A percentile compares a stretch with the other conserved stretches of the same genome.
phyloP scores from a whole-genome alignment of 1,139 yeast genomes.

The Pichia kudriavzevii region DNA sequence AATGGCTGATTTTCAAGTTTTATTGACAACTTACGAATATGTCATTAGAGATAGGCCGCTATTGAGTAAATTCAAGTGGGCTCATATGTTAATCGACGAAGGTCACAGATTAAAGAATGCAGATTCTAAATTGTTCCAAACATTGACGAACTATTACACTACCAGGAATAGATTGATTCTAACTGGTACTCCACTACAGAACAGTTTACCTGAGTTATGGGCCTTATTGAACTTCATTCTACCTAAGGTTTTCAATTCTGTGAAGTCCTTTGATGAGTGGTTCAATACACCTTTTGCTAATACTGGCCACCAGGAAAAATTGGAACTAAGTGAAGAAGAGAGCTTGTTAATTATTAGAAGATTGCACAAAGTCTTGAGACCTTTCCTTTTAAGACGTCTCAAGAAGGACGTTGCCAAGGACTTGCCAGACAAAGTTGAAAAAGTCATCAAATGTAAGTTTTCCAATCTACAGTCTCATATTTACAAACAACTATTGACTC shows the following conservation, averaged over 20 bases:
- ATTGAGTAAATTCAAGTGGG: conserved; percentile 64
- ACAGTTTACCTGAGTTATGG: conserved; percentile 80
- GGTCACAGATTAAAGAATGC: conserved; percentile 86
- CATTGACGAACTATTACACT: conserved; percentile 65
- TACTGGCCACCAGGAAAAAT: conserved; percentile 74
- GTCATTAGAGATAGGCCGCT: conserved; percentile 67
- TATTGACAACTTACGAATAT: conserved; percentile 74
- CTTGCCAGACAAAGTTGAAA: conserved; percentile 91
- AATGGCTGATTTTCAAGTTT: conserved; percentile 63
- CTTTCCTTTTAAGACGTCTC: conserved; percentile 86
- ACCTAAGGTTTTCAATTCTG: conserved; percentile 77
- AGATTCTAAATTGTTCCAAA: conserved; percentile 62
- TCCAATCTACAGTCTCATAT: conserved; percentile 76
- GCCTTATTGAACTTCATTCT: conserved; percentile 70
- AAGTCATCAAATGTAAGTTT: conserved; percentile 90
- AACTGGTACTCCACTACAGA: conserved; percentile 85
- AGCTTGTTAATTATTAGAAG: conserved; percentile 88
- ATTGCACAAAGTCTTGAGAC: conserved; percentile 91
- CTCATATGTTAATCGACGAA: conserved; percentile 83
- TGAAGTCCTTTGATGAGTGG: conserved; percentile 84
- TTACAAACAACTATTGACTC: conserved; percentile 70
- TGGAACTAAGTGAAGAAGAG: conserved; percentile 85
- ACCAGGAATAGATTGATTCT: conserved; percentile 71
- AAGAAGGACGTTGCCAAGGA: conserved; percentile 97
- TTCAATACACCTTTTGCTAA: conserved; percentile 80